Conservation (phyloP, 2,329 filamentous ascomycete species). For the Penicillium griseofulvum region DNA sequence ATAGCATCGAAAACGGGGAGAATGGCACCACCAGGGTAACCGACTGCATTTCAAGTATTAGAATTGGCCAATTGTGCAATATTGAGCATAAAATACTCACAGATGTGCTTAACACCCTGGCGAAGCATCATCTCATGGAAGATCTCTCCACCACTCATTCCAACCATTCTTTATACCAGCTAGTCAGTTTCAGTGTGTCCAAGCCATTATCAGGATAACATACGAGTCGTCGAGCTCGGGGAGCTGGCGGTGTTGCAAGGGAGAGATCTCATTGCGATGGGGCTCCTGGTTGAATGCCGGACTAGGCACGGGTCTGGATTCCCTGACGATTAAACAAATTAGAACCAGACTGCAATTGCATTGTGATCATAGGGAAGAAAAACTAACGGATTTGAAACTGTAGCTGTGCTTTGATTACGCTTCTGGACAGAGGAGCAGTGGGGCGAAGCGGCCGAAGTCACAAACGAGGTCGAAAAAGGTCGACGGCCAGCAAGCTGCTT, state of each 20-base stretch:
- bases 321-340: conserved; percentile 37
- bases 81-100: conserved; percentile 56
- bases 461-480: conserved; percentile 46
- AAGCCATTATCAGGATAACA: conserved; percentile 33
- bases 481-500: conserved; percentile 39
- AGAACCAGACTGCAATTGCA: conserved; percentile 16
- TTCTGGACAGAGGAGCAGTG: conserved; percentile 45
- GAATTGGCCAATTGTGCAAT: not conserved
- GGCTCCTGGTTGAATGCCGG: conserved; percentile 57
- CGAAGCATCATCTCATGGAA: conserved; percentile 99
- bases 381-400: conserved; percentile 56
- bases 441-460: conserved; percentile 47
- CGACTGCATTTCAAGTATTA: conserved; percentile 52
- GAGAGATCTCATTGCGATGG: conserved; percentile 64
- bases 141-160: conserved; percentile 91
- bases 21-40: conserved; percentile 93
- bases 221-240: conserved; percentile 79
- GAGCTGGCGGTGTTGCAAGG: conserved; percentile 60
- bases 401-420: conserved; percentile 49
- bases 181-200: conserved; percentile 5
- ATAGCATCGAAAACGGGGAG: conserved; percentile 98
- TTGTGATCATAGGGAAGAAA: not conserved
- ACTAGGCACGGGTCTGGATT: conserved; percentile 60
- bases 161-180: conserved; percentile 67
- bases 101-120: conserved; percentile 88